Percentiles rank a stretch among this genome's conserved stretches.
phyloP scores from a whole-genome alignment of 306 rosid species.

The Gleditsia sinensis region DNA sequence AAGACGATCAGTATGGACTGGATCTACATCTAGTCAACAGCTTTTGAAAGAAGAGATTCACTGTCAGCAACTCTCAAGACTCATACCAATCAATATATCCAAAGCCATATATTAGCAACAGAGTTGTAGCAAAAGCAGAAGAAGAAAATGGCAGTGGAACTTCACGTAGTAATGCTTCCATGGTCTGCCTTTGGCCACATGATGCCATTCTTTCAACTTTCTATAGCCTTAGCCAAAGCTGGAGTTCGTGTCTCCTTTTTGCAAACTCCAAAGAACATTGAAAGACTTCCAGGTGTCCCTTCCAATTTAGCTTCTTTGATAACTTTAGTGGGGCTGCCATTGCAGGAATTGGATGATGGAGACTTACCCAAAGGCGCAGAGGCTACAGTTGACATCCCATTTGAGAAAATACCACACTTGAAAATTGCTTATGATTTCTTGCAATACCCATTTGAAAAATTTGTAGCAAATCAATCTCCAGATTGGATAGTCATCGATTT shows the following conservation, averaged over 20 bases:
- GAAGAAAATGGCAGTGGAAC: neutral
- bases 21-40: too few species aligned
- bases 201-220: constrained; percentile 18
- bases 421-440: neutral
- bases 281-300: constrained; percentile 38
- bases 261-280: constrained; percentile 40
- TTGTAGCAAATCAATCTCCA: neutral
- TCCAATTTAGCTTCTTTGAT: constrained; percentile 24
- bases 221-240: constrained; percentile 40
- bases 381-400: neutral
- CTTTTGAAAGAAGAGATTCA: too few species aligned
- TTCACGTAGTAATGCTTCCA: neutral
- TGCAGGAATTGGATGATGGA: neutral
- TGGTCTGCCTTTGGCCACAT: constrained; percentile 22
- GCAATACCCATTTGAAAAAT: neutral
- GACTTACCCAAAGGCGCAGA: neutral
- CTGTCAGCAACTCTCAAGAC: too few species aligned
- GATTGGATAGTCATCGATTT: neutral
- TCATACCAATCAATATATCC: too few species aligned
- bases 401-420: neutral
- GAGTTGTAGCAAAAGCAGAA: neutral
- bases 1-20: too few species aligned
- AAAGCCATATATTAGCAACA: too few species aligned
- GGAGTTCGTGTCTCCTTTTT: constrained; percentile 36
- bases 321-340: neutral